Base-by-base conservation (phyloP, 306 rosid genomes). In the Pterocarpus macrocarpus region DNA sequence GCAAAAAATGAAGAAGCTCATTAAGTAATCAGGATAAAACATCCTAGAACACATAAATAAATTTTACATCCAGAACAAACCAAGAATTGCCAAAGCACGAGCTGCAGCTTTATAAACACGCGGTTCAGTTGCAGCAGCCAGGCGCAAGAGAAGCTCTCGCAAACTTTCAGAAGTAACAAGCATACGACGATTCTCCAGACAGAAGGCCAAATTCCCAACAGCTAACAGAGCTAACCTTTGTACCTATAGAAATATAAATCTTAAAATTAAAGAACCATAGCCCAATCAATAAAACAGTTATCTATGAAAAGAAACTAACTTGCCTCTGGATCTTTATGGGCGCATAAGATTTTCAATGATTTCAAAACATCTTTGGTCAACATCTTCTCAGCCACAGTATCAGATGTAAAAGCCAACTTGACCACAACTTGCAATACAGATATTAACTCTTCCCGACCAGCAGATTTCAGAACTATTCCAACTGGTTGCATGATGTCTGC, bases 41-140 rank as follows among this genome's bases (percentile, higher is more conserved):
- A 73, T 78, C 72, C 30, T 75, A 36, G 64, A 82, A 79, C 45
- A 30, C 44, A 57, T 28, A 32, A 34, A 34, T 4, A 79, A 75
- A 78, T 15, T 71, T 71, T n/a, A 78, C 84, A 73, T 55, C 9
- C 38, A 82, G 71, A 84, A 87, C 91, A 86, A 76, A 95, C 98
- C 98, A 70, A 95, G 97, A 84, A 95, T 95, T 77, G 97, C 97
- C 91, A 92, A 88, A 84, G 98, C 97, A 88, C 98, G 98, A 66
- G 97, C 98, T 9, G 98, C 98, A 79, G 98, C 97, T 91, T 92
- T 92, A 81, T 85, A 86, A 80, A 95, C 97, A 59, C 95, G 84
- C n/a, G 98, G 92, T 62, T 91, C 94, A 81, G 91, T 82, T 66
- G 90, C 92, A 87, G 76, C 91, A 16, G 97, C 88, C 87, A 92